Evolutionary conservation across 805 yeast genomes (phyloP).

Genomic region (Zygosaccharomyces bailii): DNA sequence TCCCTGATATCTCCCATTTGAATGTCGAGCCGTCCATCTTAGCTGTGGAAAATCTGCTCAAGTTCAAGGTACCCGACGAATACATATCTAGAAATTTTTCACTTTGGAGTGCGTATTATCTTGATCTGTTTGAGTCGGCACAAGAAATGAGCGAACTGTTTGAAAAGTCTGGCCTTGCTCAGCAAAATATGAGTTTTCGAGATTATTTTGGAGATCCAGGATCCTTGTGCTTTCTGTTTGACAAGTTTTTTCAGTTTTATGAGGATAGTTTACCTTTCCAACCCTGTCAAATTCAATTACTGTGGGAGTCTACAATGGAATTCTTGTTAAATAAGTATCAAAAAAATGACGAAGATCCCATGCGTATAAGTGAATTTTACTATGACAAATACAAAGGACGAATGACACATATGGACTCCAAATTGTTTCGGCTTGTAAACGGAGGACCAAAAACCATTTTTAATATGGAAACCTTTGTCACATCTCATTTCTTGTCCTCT

Average conservation of each 20-base stretch:
- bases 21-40: conserved; percentile 6
- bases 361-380: background rate
- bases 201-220: conserved; percentile 11
- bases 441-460: background rate
- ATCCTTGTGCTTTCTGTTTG: conserved; percentile 6
- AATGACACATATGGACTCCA: conserved; percentile 3
- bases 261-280: background rate
- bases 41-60: conserved; percentile 11
- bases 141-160: conserved; percentile 3
- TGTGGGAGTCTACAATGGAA: conserved; percentile 12
- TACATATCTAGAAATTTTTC: conserved; percentile 17
- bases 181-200: conserved; percentile 3
- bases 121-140: conserved; percentile 8
- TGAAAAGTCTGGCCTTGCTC: background rate
- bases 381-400: conserved; percentile 6
- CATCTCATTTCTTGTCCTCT: background rate
- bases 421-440: conserved; percentile 10
- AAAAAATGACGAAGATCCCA: background rate
- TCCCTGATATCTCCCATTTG: conserved; percentile 8
- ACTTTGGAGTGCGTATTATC: conserved; percentile 18
- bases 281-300: conserved; percentile 5
- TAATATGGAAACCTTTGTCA: conserved; percentile 7
- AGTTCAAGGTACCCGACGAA: conserved; percentile 6
- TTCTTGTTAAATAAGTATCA: conserved; percentile 7
- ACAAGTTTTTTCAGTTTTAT: conserved; percentile 6